Base-by-base conservation (phyloP, 2,329 filamentous ascomycete species). In the Moelleriella libera region DNA sequence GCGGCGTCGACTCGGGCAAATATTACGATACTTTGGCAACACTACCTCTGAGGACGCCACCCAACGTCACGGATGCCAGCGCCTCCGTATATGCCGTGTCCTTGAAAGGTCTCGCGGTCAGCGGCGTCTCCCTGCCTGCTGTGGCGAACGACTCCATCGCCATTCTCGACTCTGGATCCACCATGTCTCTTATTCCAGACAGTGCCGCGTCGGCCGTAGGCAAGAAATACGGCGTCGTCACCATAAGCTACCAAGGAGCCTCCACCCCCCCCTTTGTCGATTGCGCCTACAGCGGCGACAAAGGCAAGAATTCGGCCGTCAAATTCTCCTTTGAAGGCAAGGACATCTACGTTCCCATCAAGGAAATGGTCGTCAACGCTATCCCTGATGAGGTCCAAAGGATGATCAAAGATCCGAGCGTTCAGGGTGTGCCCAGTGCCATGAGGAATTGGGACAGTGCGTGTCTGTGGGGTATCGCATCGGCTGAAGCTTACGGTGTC, bases 1-100 rank as follows among this genome's bases (percentile, higher is more conserved):
- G 86, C 43, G 86, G 83, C 45, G 79, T 90, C 53, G 85, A 92
- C 61, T 82, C 76, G 0, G 72, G 74, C 51, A 89, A 88, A 61
- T 90, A 80, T 65, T 60, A 69, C 3, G 84, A 82, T 47, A 63
- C 74, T 41, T 56, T 65, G 41, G 52, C 54, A 11, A 58, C 55
- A 41, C 51, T 70, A 28, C 57, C 63, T 5, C 77, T 88, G 50
- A 64, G 80, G 49, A 42, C 54, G 21, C 53, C 55, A n/a, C 2
- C 45, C n/a, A 63, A 65, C 46, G 60, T 71, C 46, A 57, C 62
- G 51, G 72, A 68, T 59, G 52, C 55, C 40, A 63, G 67, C 46
- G 57, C 72, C 47, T 61, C 61, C 49, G 55, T 62, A 44, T 61
- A 75, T 55, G 61, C 62, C 6, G 54, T 64, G 30, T 43, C 53